Evolutionary conservation across 108 stramenopile genomes (phyloP).

Genomic region (Conticribra guillardii): DNA sequence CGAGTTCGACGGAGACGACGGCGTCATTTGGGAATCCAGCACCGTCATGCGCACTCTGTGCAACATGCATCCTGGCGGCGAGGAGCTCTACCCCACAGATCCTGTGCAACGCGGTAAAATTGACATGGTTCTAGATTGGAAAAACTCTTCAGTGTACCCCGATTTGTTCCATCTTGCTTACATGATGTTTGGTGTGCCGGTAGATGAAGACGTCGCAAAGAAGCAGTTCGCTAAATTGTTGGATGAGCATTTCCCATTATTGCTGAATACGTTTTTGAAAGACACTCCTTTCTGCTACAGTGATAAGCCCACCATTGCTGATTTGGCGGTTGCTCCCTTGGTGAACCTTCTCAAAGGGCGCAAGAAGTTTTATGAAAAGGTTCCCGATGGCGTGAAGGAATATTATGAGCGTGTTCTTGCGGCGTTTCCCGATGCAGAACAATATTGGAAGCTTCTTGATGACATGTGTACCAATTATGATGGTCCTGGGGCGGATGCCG

Average conservation of each 20-base stretch:
- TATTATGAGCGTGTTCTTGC: conserved; percentile 39
- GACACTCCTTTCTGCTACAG: conserved; percentile 43
- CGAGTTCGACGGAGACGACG: conserved; percentile 33
- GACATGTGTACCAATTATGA: conserved; percentile 24
- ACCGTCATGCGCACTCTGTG: conserved; percentile 50
- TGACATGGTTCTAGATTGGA: conserved; percentile 51
- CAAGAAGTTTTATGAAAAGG: conserved; percentile 32
- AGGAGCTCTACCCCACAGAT: conserved; percentile 46
- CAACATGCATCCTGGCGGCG: conserved; percentile 26
- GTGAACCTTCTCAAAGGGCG: conserved; percentile 40
- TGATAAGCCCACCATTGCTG: conserved; percentile 57
- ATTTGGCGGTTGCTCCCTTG: conserved; percentile 42
- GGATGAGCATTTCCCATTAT: conserved; percentile 30
- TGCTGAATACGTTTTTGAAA: conserved; percentile 45
- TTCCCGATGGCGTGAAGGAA: conserved; percentile 39
- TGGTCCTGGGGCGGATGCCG: conserved; percentile 41
- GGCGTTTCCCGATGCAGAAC: conserved; percentile 32
- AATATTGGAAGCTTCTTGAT: conserved; percentile 37
- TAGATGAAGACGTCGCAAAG: conserved; percentile 36
- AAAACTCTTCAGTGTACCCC: conserved; percentile 16
- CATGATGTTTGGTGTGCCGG: conserved; percentile 36
- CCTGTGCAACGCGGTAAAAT: conserved; percentile 33
- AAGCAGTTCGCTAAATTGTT: conserved; percentile 35
- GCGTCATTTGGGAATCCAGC: conserved; percentile 49
- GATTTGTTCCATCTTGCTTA: conserved; percentile 39